These are phyloP conservation scores for Agrostemma githago DNA, from an alignment of 148 eudicot species.

Conservation along the genomic window DNA sequence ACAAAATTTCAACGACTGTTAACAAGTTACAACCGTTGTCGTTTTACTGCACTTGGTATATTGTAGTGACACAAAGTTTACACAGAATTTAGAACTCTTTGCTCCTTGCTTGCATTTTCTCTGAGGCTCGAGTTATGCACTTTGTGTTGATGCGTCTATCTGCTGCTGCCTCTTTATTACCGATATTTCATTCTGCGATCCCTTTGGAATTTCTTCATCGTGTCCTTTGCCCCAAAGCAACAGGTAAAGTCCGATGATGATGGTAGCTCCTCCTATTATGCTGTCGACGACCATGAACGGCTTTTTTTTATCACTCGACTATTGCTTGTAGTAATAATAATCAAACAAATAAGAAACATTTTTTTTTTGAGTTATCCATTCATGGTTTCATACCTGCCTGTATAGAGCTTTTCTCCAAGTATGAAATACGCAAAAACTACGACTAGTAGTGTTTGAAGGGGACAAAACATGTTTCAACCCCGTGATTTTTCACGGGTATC, in stretches of 20 bases:
- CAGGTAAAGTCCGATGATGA: slow-evolving; percentile 40
- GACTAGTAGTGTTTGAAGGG: slow-evolving; percentile 42
- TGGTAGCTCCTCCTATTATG: slow-evolving; percentile 37
- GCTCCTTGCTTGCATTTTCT: slow-evolving; percentile 11
- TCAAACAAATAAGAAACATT: background rate
- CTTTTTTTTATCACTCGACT: slow-evolving; percentile 2
- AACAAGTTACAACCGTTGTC: background rate
- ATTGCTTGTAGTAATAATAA: background rate
- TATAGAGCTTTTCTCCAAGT: slow-evolving; percentile 42
- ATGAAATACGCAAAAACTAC: slow-evolving; percentile 41
- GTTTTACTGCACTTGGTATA: background rate
- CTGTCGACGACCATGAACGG: slow-evolving; percentile 25
- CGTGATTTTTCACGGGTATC: too few relatives aligned
- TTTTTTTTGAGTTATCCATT: background rate
- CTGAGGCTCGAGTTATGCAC: slow-evolving; percentile 17
- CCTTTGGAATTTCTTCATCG: slow-evolving; percentile 27
- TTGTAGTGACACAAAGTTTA: background rate
- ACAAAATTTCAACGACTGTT: background rate
- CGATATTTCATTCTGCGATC: slow-evolving; percentile 17
- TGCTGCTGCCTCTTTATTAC: slow-evolving; percentile 15
- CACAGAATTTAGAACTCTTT: slow-evolving; percentile 1
- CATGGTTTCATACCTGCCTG: slow-evolving; percentile 33
- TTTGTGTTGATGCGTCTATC: slow-evolving; percentile 12
- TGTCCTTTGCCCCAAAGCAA: slow-evolving; percentile 44
- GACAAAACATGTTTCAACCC: slow-evolving; percentile 48